phyloP scores from a whole-genome alignment of 495 filamentous ascomycete species.

The Aspergillus heteromorphus region DNA sequence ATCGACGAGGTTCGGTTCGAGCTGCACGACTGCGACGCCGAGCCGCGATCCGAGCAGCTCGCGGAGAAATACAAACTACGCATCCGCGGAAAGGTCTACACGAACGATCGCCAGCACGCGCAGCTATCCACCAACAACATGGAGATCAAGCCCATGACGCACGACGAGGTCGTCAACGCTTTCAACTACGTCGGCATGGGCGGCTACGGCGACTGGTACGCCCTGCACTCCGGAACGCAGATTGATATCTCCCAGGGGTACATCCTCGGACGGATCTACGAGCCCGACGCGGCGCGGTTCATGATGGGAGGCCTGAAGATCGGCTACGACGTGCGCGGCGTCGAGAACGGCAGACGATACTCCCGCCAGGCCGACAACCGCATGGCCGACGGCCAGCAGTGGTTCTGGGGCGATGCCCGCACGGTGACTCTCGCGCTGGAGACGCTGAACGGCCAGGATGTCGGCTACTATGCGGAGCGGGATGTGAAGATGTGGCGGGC shows the following conservation, averaged over 20 bases:
- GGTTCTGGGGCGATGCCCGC: slow-evolving; percentile 55
- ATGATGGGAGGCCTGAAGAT: slow-evolving; percentile 33
- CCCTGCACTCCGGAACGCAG: slow-evolving; percentile 27
- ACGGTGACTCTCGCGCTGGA: slow-evolving; percentile 50
- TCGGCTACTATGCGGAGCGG: slow-evolving; percentile 37
- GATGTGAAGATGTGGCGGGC: slow-evolving; percentile 42
- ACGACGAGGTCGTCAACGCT: slow-evolving; percentile 24
- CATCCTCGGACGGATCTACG: slow-evolving; percentile 51
- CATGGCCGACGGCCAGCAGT: slow-evolving; percentile 36
- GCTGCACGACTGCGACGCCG: slow-evolving; percentile 40
- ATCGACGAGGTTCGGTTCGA: slow-evolving; percentile 45
- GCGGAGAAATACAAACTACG: slow-evolving; percentile 37
- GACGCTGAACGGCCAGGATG: slow-evolving; percentile 47
- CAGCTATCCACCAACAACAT: slow-evolving; percentile 17
- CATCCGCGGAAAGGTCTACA: slow-evolving; percentile 48
- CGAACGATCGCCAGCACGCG: slow-evolving; percentile 27
- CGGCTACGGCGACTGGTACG: slow-evolving; percentile 46
- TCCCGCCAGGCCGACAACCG: slow-evolving; percentile 39
- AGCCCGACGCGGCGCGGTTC: slow-evolving; percentile 41
- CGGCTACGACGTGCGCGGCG: slow-evolving; percentile 29
- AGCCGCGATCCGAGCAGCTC: slow-evolving; percentile 34
- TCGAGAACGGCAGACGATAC: slow-evolving; percentile 37
- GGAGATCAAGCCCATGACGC: slow-evolving; percentile 23
- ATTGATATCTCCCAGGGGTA: slow-evolving; percentile 45
- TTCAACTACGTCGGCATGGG: slow-evolving; percentile 39